Evolutionary conservation across 805 yeast species (phyloP).

Genomic region (Kazachstania psychrophila): DNA sequence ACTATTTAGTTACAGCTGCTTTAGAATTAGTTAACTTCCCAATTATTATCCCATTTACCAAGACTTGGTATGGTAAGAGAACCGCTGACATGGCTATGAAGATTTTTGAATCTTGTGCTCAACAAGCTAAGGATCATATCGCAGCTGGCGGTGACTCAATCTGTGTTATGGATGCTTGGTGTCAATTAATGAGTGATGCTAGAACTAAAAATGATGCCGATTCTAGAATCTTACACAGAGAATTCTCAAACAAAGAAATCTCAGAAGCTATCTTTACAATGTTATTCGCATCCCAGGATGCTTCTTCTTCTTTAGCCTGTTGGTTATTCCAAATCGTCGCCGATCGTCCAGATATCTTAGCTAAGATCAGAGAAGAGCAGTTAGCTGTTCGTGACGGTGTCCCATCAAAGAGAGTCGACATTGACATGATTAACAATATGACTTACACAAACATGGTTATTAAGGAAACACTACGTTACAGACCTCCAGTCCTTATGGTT

Average conservation of each 20-base stretch:
- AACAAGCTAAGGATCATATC: constrained; percentile 72
- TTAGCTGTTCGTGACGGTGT: constrained; percentile 71
- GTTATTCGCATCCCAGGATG: constrained; percentile 96
- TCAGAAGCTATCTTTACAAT: constrained; percentile 96
- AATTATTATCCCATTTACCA: constrained; percentile 88
- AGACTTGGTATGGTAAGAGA: constrained; percentile 94
- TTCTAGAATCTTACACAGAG: constrained; percentile 58
- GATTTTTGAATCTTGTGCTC: constrained; percentile 83
- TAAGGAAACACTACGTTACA: constrained; percentile 82
- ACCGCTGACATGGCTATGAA: constrained; percentile 93
- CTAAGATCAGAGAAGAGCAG: constrained; percentile 88
- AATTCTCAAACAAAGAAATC: constrained; percentile 81
- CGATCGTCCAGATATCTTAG: constrained; percentile 86
- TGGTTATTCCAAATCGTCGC: constrained; percentile 96
- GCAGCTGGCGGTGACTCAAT: constrained; percentile 67
- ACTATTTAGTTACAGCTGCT: constrained; percentile 88
- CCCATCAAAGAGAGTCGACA: constrained; percentile 47
- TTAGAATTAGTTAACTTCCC: constrained; percentile 97
- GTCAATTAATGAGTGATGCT: constrained; percentile 72
- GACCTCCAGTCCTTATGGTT: constrained; percentile 98
- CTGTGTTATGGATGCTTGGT: constrained; percentile 96
- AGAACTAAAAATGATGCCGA: constrained; percentile 39
- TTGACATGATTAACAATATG: constrained; percentile 80
- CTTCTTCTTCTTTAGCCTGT: constrained; percentile 92
- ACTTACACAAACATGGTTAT: constrained; percentile 82